Base-by-base conservation (phyloP, 1,284 basidiomycete species). In the Blastosporella zonata region DNA sequence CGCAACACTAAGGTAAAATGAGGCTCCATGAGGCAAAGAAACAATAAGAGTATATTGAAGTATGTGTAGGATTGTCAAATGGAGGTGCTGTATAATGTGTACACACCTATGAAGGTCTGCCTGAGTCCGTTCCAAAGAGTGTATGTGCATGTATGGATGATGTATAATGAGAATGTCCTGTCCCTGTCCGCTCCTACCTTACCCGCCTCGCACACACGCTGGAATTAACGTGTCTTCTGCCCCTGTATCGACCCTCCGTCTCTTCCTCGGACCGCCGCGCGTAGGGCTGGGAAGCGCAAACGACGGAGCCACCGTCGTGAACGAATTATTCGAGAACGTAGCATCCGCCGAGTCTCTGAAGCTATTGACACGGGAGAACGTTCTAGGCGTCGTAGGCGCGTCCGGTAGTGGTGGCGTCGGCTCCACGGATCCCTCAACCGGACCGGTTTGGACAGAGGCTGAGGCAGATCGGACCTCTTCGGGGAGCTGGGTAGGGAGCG, bases 281-380 rank as follows among this genome's bases (percentile, higher is more conserved):
- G 62, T 58, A 15, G 68, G 71, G 37, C 67, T 69, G 12, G 47
- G 48, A 0, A 68, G 67, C 34, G 59, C 63, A 55, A 59, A 78
- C 12, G 60, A 55, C n/a, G 60, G 56, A 0, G 71, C 59, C 3
- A 79, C 74, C 0, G 70, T 70, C 34, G 69, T 77, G 27, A 79
- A 79, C 35, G 59, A 62, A 50, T 78, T 81, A 43, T 72, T 67
- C 9, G 65, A 66, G 45, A 69, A 72, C 22, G 52, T 60, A 1
- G 56, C 39, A 13, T 54, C 52, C 6, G 39, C 21, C n/a, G 47
- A 36, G 28, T 37, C 46, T 6, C 46, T 43, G 12, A 63, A 46
- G 50, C 56, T 63, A 33, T 60, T n/a, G 40, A 50, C 53, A 17
- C 61, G 46, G 27, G 63, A 59, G 33, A 59, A 56, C 0, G 53